Evolutionary conservation across 2,329 filamentous ascomycete species (phyloP), one percentile per base, ranked within the genome.

Genomic region (Tolypocladium cylindrosporum): DNA sequence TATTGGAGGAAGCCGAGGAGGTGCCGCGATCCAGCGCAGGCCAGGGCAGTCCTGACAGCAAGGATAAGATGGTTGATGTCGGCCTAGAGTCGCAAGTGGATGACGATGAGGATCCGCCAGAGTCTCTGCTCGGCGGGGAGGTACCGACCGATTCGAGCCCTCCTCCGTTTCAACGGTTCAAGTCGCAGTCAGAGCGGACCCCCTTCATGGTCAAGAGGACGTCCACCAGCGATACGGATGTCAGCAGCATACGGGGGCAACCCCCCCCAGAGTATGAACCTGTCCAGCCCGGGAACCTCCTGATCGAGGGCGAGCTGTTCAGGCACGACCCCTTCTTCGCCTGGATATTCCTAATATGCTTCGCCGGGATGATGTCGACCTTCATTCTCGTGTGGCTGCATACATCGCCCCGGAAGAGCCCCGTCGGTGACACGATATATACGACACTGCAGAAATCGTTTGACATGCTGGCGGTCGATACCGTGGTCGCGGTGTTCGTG

Each of bases 371-470:
- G 68, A 83, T 97, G 66, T 89, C 93, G 14, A 93, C 91, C 0
- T 95, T 91, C 66, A 86, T 96, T 62, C 80, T 99, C 16, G 88
- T 96, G 31, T 95, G 89, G 78, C 80, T 99, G 45, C 91, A 97
- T 69, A 97, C 93, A 2, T 85, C 89, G 21, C 77, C 86, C 1
- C 79, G 79, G 57, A 89, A 89, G 68, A 81, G 82, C 60, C 87
- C 88, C 1, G 82, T 95, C 58, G 93, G 92, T 16, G 94, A 99
- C 71, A 97, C 93, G 1, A 91, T 99, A 59, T 99, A 99, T 72
- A 91, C 89, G 16, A 91, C 90, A 5, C 76, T 99, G 41, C 87
- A 89, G 65, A 85, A 86, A 55, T 97, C 92, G 0, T 94, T 95
- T 67, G 87, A 94, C 68, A 87, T 97, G 63, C 84, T 99, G 48